phyloP scores from a whole-genome alignment of 495 filamentous ascomycete species.

The Penicillium psychrofluorescens region DNA sequence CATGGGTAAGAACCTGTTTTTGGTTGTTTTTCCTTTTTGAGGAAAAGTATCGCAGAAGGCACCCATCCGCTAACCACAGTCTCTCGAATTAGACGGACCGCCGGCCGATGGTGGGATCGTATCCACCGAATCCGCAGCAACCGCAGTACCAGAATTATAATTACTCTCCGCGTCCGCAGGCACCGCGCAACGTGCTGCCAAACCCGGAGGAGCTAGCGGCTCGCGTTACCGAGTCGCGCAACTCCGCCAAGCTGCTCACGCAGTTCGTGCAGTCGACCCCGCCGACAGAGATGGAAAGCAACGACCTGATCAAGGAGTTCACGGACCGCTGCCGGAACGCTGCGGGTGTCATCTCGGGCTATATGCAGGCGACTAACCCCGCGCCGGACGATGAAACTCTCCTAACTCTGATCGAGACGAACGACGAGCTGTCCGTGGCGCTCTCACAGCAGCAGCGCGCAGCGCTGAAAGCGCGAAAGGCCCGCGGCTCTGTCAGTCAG shows the following conservation, averaged over 20 bases:
- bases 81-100: neutral
- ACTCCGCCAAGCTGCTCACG: conserved; percentile 79
- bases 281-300: conserved; percentile 60
- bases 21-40: neutral
- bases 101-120: conserved; percentile 1
- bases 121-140: neutral
- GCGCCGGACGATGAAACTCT: conserved; percentile 87
- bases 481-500: conserved; percentile 16
- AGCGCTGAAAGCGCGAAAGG: conserved; percentile 61
- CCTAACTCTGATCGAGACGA: conserved; percentile 86
- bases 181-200: conserved; percentile 48
- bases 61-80: neutral
- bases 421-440: conserved; percentile 75
- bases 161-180: conserved; percentile 35
- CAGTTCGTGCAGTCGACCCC: conserved; percentile 85
- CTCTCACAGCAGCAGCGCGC: conserved; percentile 75
- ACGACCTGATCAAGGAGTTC: conserved; percentile 91
- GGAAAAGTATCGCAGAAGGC: neutral
- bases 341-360: conserved; percentile 68
- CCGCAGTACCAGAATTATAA: neutral
- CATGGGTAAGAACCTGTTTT: conserved; percentile 6
- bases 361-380: conserved; percentile 73
- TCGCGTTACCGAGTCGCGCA: conserved; percentile 82
- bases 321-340: conserved; percentile 77
- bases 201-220: conserved; percentile 71